Conservation (phyloP, 2,329 filamentous ascomycete genomes). For the Ophiocordyceps camponoti-leonardi region DNA sequence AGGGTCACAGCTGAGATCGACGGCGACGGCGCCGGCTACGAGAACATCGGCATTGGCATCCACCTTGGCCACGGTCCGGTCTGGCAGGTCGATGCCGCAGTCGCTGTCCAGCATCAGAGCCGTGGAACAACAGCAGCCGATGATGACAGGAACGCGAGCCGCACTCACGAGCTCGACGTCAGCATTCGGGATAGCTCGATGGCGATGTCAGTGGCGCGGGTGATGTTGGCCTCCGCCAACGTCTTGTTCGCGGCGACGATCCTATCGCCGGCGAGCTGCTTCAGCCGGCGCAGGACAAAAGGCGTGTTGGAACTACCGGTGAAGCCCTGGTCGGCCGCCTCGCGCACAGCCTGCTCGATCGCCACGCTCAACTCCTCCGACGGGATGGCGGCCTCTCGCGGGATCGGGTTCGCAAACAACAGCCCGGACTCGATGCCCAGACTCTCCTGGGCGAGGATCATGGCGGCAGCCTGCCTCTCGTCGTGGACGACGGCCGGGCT, state of each 20-base stretch:
- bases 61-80: slow-evolving; percentile 1
- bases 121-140: slow-evolving; percentile 6
- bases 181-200: slow-evolving; percentile 30
- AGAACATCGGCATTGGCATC: slow-evolving; percentile 43
- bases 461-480: slow-evolving; percentile 73
- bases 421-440: slow-evolving; percentile 63
- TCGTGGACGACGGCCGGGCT: slow-evolving; percentile 61
- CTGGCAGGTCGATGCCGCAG: not conserved
- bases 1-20: slow-evolving; percentile 79
- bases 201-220: slow-evolving; percentile 35
- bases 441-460: slow-evolving; percentile 62
- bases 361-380: slow-evolving; percentile 51
- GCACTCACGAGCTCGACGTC: slow-evolving; percentile 21
- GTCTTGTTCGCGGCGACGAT: slow-evolving; percentile 61
- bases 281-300: slow-evolving; percentile 63
- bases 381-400: slow-evolving; percentile 50
- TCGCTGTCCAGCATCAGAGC: slow-evolving; percentile 11
- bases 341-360: slow-evolving; percentile 49
- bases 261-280: slow-evolving; percentile 55
- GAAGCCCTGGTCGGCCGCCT: slow-evolving; percentile 46
- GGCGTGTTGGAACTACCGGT: slow-evolving; percentile 69
- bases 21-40: slow-evolving; percentile 76
- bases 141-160: slow-evolving; percentile 6
- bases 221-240: slow-evolving; percentile 35
- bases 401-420: slow-evolving; percentile 79